These are phyloP conservation scores for Mallotus japonicus DNA, from an alignment of 441 rosid species.

Conservation along the genomic window DNA sequence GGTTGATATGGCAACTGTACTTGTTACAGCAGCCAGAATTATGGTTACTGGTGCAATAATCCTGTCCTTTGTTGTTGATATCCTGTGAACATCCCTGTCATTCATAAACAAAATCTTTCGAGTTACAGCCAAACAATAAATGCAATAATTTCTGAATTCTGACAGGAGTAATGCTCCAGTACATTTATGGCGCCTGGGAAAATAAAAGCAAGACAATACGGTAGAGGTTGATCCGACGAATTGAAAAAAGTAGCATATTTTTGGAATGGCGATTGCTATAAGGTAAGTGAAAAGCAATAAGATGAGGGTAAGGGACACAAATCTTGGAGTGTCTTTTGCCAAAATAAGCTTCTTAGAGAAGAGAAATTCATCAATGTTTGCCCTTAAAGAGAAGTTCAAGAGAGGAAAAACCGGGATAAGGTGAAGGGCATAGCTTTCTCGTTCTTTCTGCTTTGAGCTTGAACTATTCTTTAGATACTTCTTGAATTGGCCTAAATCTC, in stretches of 20 bases:
- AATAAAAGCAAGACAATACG: slow-evolving; percentile 70
- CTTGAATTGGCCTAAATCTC: too few species aligned
- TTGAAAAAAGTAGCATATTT: slow-evolving; percentile 81
- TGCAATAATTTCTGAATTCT: not conserved
- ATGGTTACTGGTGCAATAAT: slow-evolving; percentile 57
- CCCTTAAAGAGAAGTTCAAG: slow-evolving; percentile 68
- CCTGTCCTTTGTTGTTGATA: slow-evolving; percentile 58
- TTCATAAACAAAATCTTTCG: not conserved
- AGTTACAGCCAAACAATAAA: not conserved
- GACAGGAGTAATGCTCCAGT: not conserved
- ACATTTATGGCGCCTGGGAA: slow-evolving; percentile 89
- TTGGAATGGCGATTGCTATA: slow-evolving; percentile 63
- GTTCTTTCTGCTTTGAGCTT: too few species aligned
- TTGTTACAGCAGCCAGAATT: slow-evolving; percentile 59
- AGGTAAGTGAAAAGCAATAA: slow-evolving; percentile 49
- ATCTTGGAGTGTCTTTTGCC: slow-evolving; percentile 53
- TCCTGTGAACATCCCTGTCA: slow-evolving; percentile 63
- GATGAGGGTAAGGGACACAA: slow-evolving; percentile 46
- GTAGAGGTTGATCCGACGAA: slow-evolving; percentile 81
- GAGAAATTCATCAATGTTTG: slow-evolving; percentile 60
- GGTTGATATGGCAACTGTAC: slow-evolving; percentile 67
- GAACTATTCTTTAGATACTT: too few species aligned
- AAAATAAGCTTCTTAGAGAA: slow-evolving; percentile 44
- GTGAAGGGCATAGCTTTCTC: slow-evolving; percentile 80
- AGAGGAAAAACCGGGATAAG: slow-evolving; percentile 83